Conservation (phyloP, 306 rosid genomes). For the Gastrolobium villosum region DNA sequence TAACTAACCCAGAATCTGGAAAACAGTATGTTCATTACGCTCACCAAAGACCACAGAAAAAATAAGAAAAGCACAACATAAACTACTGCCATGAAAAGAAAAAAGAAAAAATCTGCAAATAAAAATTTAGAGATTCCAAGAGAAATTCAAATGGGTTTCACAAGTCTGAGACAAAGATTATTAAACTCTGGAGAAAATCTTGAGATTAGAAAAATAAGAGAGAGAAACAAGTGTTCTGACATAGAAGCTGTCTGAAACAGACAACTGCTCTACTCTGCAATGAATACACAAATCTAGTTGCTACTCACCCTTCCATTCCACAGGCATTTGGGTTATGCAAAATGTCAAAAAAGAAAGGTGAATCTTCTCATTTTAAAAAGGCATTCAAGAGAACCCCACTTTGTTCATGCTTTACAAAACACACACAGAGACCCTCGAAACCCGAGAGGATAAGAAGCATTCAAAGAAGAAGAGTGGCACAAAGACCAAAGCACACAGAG, state of each 20-base stretch:
- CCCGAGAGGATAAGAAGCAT: conserved; percentile 57
- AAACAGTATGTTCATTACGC: conserved; percentile 23
- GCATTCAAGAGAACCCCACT: conserved; percentile 46
- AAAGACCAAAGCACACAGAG: background rate
- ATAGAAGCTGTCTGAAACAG: conserved; percentile 50
- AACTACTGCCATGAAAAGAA: background rate
- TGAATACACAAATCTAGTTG: conserved; percentile 16
- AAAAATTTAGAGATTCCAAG: conserved; percentile 31
- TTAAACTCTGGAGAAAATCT: background rate
- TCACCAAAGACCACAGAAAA: conserved; percentile 34
- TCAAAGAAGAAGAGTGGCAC: conserved; percentile 56
- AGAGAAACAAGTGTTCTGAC: conserved; percentile 49
- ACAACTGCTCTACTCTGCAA: conserved; percentile 21
- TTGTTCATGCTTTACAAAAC: conserved; percentile 49
- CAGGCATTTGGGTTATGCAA: conserved; percentile 34
- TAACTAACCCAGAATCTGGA: conserved; percentile 48
- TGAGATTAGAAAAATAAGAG: background rate
- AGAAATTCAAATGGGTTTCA: conserved; percentile 31
- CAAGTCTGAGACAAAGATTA: conserved; percentile 2
- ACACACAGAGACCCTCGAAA: conserved; percentile 45
- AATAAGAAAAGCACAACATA: conserved; percentile 26
- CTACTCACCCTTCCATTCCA: background rate
- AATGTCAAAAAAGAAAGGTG: conserved; percentile 49
- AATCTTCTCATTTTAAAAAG: conserved; percentile 44
- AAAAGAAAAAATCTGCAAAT: conserved; percentile 4